Percentiles rank a stretch among this genome's conserved stretches.
These are phyloP conservation scores for Globisporangium nunn DNA, from an alignment of 352 stramenopile genomes.

Conservation along the genomic window DNA sequence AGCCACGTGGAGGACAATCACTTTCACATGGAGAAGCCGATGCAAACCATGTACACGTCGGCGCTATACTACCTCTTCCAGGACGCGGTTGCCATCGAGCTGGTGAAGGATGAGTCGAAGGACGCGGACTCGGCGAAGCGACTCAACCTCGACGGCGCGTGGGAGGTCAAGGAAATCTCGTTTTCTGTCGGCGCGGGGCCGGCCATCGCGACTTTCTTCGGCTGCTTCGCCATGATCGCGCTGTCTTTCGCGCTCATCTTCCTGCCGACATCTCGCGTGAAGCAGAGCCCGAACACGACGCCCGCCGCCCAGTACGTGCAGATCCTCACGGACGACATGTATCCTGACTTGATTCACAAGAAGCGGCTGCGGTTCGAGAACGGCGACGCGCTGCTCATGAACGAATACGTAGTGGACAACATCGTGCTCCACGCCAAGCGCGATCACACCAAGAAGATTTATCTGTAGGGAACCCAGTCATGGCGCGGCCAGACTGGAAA, in stretches of 20 bases:
- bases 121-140: constrained; percentile 9
- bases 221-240: constrained; percentile 44
- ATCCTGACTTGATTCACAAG: constrained; percentile 64
- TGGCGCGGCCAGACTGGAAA: not conserved
- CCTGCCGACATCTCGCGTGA: constrained; percentile 41
- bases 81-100: constrained; percentile 22
- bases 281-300: constrained; percentile 51
- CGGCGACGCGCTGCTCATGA: constrained; percentile 53
- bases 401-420: constrained; percentile 60
- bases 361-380: constrained; percentile 59
- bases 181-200: constrained; percentile 39
- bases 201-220: constrained; percentile 35
- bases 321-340: constrained; percentile 66
- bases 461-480: constrained; percentile 21
- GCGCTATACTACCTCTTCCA: constrained; percentile 49
- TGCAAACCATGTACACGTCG: constrained; percentile 27
- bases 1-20: constrained; percentile 15
- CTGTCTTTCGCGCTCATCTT: constrained; percentile 51
- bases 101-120: constrained; percentile 16
- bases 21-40: constrained; percentile 17
- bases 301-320: constrained; percentile 58
- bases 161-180: constrained; percentile 28
- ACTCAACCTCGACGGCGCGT: constrained; percentile 11
- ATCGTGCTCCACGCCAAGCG: constrained; percentile 54
- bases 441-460: constrained; percentile 55